These are phyloP conservation scores for Monilinia fructicola DNA, from an alignment of 2,329 filamentous ascomycete genomes.

Conservation along the genomic window DNA sequence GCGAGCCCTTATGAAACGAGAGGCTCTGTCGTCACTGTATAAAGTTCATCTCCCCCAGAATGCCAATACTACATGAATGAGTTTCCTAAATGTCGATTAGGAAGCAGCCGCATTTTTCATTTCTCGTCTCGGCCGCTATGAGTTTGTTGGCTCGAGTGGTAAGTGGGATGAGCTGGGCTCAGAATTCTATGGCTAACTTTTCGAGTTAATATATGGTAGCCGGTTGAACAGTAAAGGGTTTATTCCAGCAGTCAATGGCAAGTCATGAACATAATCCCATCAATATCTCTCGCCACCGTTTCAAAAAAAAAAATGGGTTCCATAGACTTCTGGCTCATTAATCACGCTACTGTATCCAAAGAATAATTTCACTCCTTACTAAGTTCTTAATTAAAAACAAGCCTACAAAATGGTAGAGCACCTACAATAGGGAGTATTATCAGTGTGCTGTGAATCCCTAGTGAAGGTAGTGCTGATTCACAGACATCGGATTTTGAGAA, in stretches of 20 bases:
- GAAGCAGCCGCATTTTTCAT: background rate
- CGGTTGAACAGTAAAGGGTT: background rate
- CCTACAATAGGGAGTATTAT: too few species aligned
- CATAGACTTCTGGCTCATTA: background rate
- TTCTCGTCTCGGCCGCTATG: background rate
- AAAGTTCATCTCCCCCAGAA: too few species aligned
- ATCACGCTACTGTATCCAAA: background rate
- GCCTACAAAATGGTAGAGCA: too few species aligned
- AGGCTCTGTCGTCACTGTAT: too few species aligned
- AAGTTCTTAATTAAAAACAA: too few species aligned
- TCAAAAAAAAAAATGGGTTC: background rate
- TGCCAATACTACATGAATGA: too few species aligned
- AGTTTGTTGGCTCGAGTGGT: background rate
- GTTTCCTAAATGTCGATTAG: too few species aligned
- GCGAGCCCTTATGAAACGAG: too few species aligned
- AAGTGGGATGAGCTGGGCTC: background rate
- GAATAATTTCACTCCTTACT: too few species aligned
- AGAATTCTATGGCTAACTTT: background rate
- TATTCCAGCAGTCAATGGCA: background rate
- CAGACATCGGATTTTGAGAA: too few species aligned
- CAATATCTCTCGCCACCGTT: background rate
- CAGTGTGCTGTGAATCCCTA: too few species aligned
- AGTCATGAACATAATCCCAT: background rate
- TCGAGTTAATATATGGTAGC: background rate
- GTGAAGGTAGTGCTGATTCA: too few species aligned